Conservation (phyloP, 208 protist species). For the Borovskyia barvae region DNA sequence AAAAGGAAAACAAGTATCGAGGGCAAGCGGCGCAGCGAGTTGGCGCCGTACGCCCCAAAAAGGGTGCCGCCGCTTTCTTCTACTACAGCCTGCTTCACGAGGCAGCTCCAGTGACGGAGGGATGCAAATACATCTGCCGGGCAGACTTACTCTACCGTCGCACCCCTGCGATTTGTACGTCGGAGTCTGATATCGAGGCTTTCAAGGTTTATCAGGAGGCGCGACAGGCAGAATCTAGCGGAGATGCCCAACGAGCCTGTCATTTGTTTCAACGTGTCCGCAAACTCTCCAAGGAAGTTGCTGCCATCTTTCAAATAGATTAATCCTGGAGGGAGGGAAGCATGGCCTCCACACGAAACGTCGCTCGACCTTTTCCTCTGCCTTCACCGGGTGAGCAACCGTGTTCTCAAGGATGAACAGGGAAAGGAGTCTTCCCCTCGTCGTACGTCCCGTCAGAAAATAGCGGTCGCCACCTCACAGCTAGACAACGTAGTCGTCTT, state of each 20-base stretch:
- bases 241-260: conserved; percentile 65
- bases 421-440: too few relatives aligned
- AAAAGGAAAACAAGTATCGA: conserved; percentile 46
- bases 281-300: conserved; percentile 72
- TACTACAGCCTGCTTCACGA: conserved; percentile 88
- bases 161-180: conserved; percentile 67
- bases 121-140: conserved; percentile 87
- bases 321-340: too few relatives aligned
- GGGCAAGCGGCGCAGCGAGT: conserved; percentile 46
- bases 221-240: conserved; percentile 65
- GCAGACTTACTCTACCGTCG: conserved; percentile 82
- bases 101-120: conserved; percentile 60
- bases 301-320: conserved; percentile 77
- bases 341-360: too few relatives aligned
- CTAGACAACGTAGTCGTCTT: too few relatives aligned
- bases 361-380: too few relatives aligned
- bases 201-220: conserved; percentile 80
- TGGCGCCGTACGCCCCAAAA: conserved; percentile 50
- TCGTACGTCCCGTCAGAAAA: too few relatives aligned
- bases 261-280: conserved; percentile 71
- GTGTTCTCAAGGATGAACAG: too few relatives aligned
- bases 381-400: too few relatives aligned
- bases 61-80: conserved; percentile 83
- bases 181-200: conserved; percentile 50
- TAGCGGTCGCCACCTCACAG: too few relatives aligned